phyloP scores from a whole-genome alignment of 345 rosid genomes.

The Toxicodendron radicans region DNA sequence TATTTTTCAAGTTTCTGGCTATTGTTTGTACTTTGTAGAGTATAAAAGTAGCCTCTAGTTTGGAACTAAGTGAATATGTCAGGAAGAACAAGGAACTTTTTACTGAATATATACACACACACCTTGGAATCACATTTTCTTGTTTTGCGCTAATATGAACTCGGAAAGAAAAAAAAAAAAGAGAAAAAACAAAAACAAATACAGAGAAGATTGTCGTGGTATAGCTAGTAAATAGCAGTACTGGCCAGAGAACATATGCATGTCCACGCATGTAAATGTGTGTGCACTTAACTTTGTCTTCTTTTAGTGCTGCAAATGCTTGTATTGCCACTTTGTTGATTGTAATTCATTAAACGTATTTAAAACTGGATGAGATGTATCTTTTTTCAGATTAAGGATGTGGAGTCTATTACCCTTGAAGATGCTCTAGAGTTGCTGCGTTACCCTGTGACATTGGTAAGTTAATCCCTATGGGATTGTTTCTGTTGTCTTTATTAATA shows the following conservation, averaged over 20 bases:
- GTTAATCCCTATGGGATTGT: too few species aligned
- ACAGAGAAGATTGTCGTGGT: background rate
- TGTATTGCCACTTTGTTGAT: background rate
- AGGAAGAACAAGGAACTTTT: too few species aligned
- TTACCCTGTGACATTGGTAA: conserved; percentile 80
- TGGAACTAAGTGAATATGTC: too few species aligned
- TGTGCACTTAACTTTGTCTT: background rate
- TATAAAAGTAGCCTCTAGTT: too few species aligned
- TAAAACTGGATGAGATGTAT: conserved; percentile 6
- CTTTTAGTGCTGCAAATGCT: background rate
- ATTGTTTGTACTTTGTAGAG: too few species aligned
- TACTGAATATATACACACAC: too few species aligned
- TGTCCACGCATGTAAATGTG: background rate
- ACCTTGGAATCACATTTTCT: background rate
- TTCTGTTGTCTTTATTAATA: too few species aligned
- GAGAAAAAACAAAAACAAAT: background rate
- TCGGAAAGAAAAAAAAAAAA: background rate
- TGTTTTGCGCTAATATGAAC: background rate
- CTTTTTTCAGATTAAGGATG: conserved; percentile 62
- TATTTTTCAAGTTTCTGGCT: too few species aligned
- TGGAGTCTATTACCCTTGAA: conserved; percentile 60
- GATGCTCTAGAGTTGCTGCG: conserved; percentile 77
- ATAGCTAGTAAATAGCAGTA: background rate
- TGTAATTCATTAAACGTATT: conserved; percentile 1
- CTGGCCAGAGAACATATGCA: too few species aligned